Base-by-base conservation (phyloP, 2,329 filamentous ascomycete species). In the Chaetomiaceae sp. region DNA sequence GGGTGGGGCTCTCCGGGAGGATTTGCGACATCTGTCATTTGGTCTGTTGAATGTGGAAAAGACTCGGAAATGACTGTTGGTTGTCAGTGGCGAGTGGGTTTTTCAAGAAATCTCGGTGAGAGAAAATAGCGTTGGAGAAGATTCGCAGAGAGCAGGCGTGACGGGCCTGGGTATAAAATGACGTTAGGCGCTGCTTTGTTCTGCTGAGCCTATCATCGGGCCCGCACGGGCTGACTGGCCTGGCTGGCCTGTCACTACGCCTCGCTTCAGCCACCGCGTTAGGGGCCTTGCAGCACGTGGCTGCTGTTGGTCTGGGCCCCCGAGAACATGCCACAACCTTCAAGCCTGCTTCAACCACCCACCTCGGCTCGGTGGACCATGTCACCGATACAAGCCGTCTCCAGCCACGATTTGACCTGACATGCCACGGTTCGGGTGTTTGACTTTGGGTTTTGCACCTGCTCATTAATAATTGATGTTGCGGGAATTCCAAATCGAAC, bases 21-120 rank as follows among this genome's bases (percentile, higher is more conserved):
- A 21, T 23, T 53, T 21, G 49, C 54, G 32, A 60, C 54, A n/a
- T 63, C 58, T 14, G 59, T 45, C 61, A 63, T 62, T 44, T 58
- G 11, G 37, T n/a, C 25, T 32, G 37, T 30, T 33, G 30, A 21
- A 36, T 37, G 14, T 11, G 23, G 5, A 47, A n/a, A 49, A 33
- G 33, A 45, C 30, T 48, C 37, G 32, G 16, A 37, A 43, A 44
- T 37, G 43, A 51, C 37, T 38, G 32, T 40, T 32, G 32, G 34
- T 16, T 40, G 34, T 25, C 27, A 36, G 23, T 46, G 46, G 40
- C 41, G 16, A 54, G 20, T 21, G 36, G 16, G 16, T 36, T 21
- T n/a, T 41, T 34, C 33, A 30, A 44, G 20, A 16, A 30, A 27
- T 23, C 27, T 56, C 56, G 53, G 53, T 53, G 56, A 56, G 42